Evolutionary conservation across 139 green algal genomes (phyloP).

Genomic region (Volvox africanus): DNA sequence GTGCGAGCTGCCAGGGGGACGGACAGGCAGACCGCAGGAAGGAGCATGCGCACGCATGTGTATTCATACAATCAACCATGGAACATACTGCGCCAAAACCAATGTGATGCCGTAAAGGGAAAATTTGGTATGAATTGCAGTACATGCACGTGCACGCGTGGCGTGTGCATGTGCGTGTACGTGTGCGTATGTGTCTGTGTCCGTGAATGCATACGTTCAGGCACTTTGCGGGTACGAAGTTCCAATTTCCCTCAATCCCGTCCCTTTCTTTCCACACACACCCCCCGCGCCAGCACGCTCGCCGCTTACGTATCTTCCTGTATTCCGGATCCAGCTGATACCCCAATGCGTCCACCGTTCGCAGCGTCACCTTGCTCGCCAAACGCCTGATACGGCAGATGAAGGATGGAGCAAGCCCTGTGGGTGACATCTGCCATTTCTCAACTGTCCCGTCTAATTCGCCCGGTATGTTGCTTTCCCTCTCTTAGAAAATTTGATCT

Average conservation of each 20-base stretch:
- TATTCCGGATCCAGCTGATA: slow-evolving; percentile 7
- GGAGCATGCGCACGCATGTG: too few species aligned
- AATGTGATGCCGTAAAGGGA: too few species aligned
- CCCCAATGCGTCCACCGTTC: slow-evolving; percentile 21
- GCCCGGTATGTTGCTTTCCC: too few species aligned
- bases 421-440: too few species aligned
- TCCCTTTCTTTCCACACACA: neutral
- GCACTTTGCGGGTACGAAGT: neutral
- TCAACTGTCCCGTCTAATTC: too few species aligned
- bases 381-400: neutral
- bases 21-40: neutral
- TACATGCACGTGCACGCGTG: too few species aligned
- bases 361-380: neutral
- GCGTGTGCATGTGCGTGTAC: too few species aligned
- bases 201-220: neutral
- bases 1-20: neutral
- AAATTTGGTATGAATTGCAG: too few species aligned
- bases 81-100: too few species aligned
- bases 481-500: too few species aligned
- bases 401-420: neutral
- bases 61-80: too few species aligned
- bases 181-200: too few species aligned
- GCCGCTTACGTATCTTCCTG: slow-evolving; percentile 15
- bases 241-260: neutral
- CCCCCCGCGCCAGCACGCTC: neutral